Evolutionary conservation across 2,329 filamentous ascomycete genomes (phyloP), one percentile per base, ranked within the genome.

Genomic region (Talaromyces islandicus): DNA sequence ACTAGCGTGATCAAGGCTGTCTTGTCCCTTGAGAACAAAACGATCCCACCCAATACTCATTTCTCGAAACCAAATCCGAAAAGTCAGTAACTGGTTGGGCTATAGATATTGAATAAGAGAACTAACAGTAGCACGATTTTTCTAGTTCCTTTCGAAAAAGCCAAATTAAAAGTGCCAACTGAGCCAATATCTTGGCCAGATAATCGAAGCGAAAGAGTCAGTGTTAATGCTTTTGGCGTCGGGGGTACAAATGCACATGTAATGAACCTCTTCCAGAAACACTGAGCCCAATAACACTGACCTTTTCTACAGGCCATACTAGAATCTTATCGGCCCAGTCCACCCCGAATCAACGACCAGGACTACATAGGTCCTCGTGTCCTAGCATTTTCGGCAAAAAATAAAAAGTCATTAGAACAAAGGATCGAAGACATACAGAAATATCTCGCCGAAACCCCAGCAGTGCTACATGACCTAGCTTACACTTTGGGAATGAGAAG

Each of bases 1-100:
- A 64, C 69, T 1, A 61, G 65, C 12, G 21, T 73, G 7, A 63
- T 71, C 24, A 69, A 68, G 32, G 57, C 58, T 7, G 69, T 71
- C 1, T 59, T 79, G 10, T 70, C 72, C 29, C 62, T 80, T 9
- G 70, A 78, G 56, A 63, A 77, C 56, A 38, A 17, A 25, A 56
- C 4, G 51, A 51, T 12, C 14, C 24, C 29, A 12, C 54, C 30
- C 30, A 59, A 56, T 17, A 56, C 6, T 27, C 67, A 2, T 46
- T 56, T 10, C 19, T 60, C 56, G 68, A 67, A 67, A 0, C 63
- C 65, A 3, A 46, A 46, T 46, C 41, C 54, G 67, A n/a, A 72
- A 71, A 60, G 30, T 32, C 12, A 32, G 30, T 14, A 32, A 32
- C 11, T 14, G 3, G 12, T 12, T 32, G 30, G 30, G 3, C 3